Base-by-base conservation (phyloP, 2,329 filamentous ascomycete species). In the Microsporum ferrugineum region DNA sequence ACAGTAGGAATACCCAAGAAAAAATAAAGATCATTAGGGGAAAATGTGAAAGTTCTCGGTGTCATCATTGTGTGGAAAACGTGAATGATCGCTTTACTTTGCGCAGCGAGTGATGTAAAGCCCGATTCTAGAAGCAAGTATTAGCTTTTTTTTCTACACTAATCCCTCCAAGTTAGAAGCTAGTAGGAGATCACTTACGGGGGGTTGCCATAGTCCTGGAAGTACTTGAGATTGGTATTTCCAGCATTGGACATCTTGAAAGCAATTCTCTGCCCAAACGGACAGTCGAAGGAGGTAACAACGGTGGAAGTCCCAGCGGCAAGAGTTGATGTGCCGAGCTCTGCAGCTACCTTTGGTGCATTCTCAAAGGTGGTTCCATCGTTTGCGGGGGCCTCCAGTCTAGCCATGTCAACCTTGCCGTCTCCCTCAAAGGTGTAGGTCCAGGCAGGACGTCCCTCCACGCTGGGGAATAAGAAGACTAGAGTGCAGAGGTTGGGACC, bases 381-480 rank as follows among this genome's bases (percentile, higher is more conserved):
- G 43, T 63, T 78, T 5, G 80, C 84, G 43, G 76, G 69, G 1
- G 66, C 68, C 57, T 71, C 69, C 34, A 88, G 77, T 66, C 73
- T 70, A n/a, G 74, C 72, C 68, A 87, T 81, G 63, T 79, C 74
- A 60, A 86, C 72, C 51, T 73, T 73, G 45, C 84, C 84, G 17
- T 77, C 73, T 29, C 83, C 78, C 31, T 75, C 80, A 68, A 80
- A 82, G 23, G 73, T 79, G 72, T 77, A 86, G 8, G 77, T 76
- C 0, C 84, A 84, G 1, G 83, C 85, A 71, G 83, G 72, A n/a
- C 87, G 80, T 38, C 84, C 72, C 14, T 76, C 67, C 63, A 82
- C 71, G 58, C 75, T 66, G 8, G 86, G 86, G 73, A 88, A 82
- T 51, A 87, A 76, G 80, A 88, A 88, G 61, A 84, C 75, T 6